Percentiles rank a stretch among this genome's conserved stretches.
phyloP scores from a whole-genome alignment of 352 stramenopile species.

The Globisporangium radiosum region DNA sequence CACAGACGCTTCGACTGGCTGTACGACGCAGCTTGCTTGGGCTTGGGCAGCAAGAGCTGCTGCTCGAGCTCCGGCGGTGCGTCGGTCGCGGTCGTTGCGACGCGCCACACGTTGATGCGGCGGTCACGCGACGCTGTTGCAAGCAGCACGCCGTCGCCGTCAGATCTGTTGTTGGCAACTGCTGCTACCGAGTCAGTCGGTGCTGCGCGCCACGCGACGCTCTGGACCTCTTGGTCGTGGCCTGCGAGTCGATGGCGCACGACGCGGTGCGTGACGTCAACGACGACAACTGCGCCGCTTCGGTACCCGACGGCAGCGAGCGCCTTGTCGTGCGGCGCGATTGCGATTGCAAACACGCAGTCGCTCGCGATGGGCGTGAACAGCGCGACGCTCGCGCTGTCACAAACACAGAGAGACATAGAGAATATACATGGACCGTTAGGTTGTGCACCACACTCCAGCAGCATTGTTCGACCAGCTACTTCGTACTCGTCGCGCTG shows the following conservation, averaged over 20 bases:
- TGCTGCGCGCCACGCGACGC: constrained; percentile 28
- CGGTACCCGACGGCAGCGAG: constrained; percentile 65
- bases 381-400: constrained; percentile 31
- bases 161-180: neutral
- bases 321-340: constrained; percentile 39
- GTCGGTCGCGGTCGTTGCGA: constrained; percentile 3
- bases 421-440: constrained; percentile 1
- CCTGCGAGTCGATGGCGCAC: constrained; percentile 42
- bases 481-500: constrained; percentile 38
- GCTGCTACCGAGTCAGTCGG: neutral
- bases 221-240: constrained; percentile 72
- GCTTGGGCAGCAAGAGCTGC: constrained; percentile 42
- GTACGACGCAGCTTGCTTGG: constrained; percentile 52
- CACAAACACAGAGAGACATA: constrained; percentile 1
- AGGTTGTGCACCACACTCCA: neutral
- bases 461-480: no score
- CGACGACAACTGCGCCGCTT: constrained; percentile 56
- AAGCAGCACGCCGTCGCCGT: constrained; percentile 21
- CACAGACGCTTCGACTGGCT: constrained; percentile 67
- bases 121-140: constrained; percentile 66
- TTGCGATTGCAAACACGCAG: constrained; percentile 46
- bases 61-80: constrained; percentile 17
- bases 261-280: constrained; percentile 27
- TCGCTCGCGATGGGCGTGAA: constrained; percentile 48
- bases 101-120: constrained; percentile 58